Conservation (phyloP, 306 rosid genomes). For the Fragaria ananassa region DNA sequence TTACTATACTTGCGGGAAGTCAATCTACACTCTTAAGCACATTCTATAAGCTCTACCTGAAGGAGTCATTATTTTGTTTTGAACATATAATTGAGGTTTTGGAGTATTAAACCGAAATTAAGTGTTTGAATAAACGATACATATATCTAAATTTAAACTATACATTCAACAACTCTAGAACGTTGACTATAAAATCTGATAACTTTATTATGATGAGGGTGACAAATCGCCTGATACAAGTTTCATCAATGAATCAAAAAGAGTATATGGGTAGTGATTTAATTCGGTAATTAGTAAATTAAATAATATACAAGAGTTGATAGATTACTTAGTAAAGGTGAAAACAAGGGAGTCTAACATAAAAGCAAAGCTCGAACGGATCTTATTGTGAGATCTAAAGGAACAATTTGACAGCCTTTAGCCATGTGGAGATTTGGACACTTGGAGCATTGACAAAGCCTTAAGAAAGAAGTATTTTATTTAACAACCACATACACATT, state of each 20-base stretch:
- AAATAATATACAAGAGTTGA: not conserved
- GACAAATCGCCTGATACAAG: not conserved
- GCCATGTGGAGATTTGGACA: slow-evolving; percentile 6
- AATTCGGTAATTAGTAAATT: not conserved
- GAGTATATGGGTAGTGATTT: too few species aligned
- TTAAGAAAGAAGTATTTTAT: not conserved
- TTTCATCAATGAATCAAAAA: not conserved
- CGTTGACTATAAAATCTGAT: not conserved
- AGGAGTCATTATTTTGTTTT: too few species aligned
- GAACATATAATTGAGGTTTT: too few species aligned
- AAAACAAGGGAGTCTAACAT: not conserved
- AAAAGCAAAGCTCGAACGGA: not conserved
- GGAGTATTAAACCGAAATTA: too few species aligned
- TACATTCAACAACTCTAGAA: not conserved
- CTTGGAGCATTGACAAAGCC: not conserved
- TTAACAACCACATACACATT: not conserved
- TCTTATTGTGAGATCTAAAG: not conserved
- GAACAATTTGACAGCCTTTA: not conserved
- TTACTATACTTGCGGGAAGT: not conserved
- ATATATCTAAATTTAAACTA: too few species aligned
- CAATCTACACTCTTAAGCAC: not conserved
- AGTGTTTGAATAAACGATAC: not conserved
- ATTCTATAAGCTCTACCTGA: too few species aligned
- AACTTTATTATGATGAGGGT: not conserved
- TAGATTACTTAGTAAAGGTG: not conserved